Base-by-base conservation (phyloP, 768 basidiomycete species). In the Royoungia palumana region DNA sequence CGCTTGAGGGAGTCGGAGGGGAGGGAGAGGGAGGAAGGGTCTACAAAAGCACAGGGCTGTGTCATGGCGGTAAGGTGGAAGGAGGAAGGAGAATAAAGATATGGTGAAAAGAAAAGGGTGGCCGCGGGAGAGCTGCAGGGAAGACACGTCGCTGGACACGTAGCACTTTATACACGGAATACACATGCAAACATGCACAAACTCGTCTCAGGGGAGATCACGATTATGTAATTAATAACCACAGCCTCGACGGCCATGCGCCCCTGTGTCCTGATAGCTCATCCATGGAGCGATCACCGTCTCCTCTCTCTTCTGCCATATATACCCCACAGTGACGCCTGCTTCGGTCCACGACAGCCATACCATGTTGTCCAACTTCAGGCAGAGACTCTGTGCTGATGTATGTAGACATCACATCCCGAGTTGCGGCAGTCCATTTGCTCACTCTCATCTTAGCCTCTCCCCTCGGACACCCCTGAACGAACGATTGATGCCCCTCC, bases 21-120 rank as follows among this genome's bases (percentile, higher is more conserved):
- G 34, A 72, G 63, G 35, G 71, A 74, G 37, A 73, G 67, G 38
- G 65, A 63, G 11, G 71, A 63, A 11, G 72, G 72, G 57, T 72
- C 63, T 53, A 72, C 70, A 32, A 67, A 72, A 44, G 51, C 55
- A 22, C 46, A 63, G 6, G 57, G 65, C 32, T 56, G 57, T 17
- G 63, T 35, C 64, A 66, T 68, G 44, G 38, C 47, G 44, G 34
- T 36, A 36, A 14, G 25, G n/a, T 5, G 11, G 17, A 30, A 46
- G 41, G 22, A 20, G 27, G 21, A 50, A 41, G 30, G 4, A 13
- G 11, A 62, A 59, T 62, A 64, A 66, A 24, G 48, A 56, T 61
- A 66, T 16, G 35, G 35, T 58, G 44, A 61, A 55, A 43, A 17
- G 25, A 9, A 13, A 49, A 45, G 55, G 32, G 52, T 64, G 64